Base-by-base conservation (phyloP, 164 flowering plant genomes). In the Aristolochia contorta region DNA sequence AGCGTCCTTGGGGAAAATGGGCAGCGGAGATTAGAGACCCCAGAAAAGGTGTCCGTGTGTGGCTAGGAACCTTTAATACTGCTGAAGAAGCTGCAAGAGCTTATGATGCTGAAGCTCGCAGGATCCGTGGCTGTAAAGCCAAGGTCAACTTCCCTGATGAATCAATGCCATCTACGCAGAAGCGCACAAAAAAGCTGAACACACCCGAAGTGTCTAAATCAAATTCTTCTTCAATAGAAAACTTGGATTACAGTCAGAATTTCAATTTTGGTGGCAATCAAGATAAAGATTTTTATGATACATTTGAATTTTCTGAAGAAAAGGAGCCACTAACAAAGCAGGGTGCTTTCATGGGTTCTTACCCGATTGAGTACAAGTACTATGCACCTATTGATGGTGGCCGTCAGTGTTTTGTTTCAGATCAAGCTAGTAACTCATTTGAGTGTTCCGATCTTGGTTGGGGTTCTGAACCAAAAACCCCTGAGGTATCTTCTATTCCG, bases 1-100 rank as follows among this genome's bases (percentile, higher is more conserved):
- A 90, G 69, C 94, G 97, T 10, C 99, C 99, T 19, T 93, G 99
- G 99, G 99, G 99, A 2, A 94, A 94, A 77, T 94, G 99, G 99
- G 99, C 99, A 33, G 99, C 99, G 62, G 99, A 94, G 79, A 94
- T 94, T 59, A 86, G 99, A 63, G 97, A 94, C 63, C 99, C 99
- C 1, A 77, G 84, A 43, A 94, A 94, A 67, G 99, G 97, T 0
- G 93, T 91, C 19, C 78, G 99, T 15, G 99, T 91, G 50, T 94
- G 99, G 97, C 85, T 94, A 12, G 99, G 99, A 54, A 94, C 99
- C 48, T 94, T 91, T 69, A 86, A 94, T 68, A 88, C 97, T 67
- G 99, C 97, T 41, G 99, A 93, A 75, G 99, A 93, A 71, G 99
- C 97, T 69, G 97, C 97, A 16, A 79, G 99, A 65, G 97, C 99